These are phyloP conservation scores for Phascolomyces articulosus DNA, from an alignment of 371 early-diverging fungal genomes.

Conservation along the genomic window DNA sequence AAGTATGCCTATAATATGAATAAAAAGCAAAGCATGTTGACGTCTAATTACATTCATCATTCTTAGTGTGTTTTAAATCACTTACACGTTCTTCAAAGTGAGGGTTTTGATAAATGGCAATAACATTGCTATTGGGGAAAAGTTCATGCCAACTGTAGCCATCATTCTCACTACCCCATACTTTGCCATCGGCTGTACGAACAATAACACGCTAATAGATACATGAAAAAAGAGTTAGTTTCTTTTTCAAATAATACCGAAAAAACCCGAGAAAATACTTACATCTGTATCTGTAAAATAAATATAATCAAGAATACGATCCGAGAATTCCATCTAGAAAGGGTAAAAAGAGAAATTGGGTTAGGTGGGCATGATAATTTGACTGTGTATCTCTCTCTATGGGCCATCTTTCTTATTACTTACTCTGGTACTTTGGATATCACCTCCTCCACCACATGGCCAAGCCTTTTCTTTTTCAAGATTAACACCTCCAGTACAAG, in stretches of 20 bases:
- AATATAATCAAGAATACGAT: conserved; percentile 58
- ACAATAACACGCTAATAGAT: conserved; percentile 52
- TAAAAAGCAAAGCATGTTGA: background rate
- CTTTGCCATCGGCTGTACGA: conserved; percentile 56
- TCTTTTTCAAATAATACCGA: conserved; percentile 5
- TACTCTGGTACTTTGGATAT: conserved; percentile 27
- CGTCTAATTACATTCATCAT: background rate
- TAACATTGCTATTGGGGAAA: conserved; percentile 39
- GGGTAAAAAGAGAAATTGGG: background rate
- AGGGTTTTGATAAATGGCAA: conserved; percentile 69
- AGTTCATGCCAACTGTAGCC: conserved; percentile 73
- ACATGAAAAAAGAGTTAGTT: background rate
- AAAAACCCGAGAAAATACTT: conserved; percentile 5
- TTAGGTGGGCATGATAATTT: no score
- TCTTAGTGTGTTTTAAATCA: background rate
- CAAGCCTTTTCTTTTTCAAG: conserved; percentile 53
- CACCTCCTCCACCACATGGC: conserved; percentile 41
- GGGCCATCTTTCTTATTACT: background rate
- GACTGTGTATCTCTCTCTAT: no score
- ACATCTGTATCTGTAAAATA: conserved; percentile 66
- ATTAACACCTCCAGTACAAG: conserved; percentile 70
- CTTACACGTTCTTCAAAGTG: conserved; percentile 63
- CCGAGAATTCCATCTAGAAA: conserved; percentile 44
- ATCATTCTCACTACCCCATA: conserved; percentile 74
- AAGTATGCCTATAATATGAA: conserved; percentile 63